Evolutionary conservation across 306 rosid genomes (phyloP).

Genomic region (Castanea mollissima): DNA sequence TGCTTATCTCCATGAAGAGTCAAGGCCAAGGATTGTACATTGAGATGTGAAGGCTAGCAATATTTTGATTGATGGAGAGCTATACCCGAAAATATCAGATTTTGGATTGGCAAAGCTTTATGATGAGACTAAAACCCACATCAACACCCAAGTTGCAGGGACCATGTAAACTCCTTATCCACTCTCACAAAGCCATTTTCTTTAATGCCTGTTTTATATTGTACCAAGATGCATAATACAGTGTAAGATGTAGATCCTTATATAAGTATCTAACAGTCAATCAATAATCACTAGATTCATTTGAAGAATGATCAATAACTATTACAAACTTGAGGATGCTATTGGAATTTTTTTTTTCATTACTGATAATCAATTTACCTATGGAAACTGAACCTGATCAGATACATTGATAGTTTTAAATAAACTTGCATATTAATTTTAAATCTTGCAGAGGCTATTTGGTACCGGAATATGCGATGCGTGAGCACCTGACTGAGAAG

Average conservation of each 20-base stretch:
- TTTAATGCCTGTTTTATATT: too few relatives aligned
- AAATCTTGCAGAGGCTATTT: slow-evolving; percentile 63
- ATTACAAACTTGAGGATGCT: too few relatives aligned
- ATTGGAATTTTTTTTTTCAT: too few relatives aligned
- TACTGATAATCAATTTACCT: too few relatives aligned
- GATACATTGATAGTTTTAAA: too few relatives aligned
- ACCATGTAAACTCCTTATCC: slow-evolving; percentile 45
- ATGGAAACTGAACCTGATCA: too few relatives aligned
- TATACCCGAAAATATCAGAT: slow-evolving; percentile 74
- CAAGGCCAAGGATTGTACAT: slow-evolving; percentile 64
- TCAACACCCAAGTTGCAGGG: slow-evolving; percentile 73
- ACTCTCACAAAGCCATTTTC: too few relatives aligned
- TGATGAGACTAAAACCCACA: slow-evolving; percentile 72
- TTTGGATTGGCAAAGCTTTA: slow-evolving; percentile 81
- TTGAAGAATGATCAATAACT: too few relatives aligned
- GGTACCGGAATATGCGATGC: slow-evolving; percentile 89
- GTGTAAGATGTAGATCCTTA: too few relatives aligned
- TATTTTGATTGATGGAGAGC: slow-evolving; percentile 59
- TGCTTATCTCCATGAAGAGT: slow-evolving; percentile 75
- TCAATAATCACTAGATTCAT: too few relatives aligned
- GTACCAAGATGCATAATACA: too few relatives aligned
- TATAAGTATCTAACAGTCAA: too few relatives aligned
- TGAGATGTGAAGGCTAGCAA: slow-evolving; percentile 87
- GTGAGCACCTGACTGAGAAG: slow-evolving; percentile 84
- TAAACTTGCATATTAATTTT: background rate